Base-by-base conservation (phyloP, 257 asterid genomes). In the Avicennia marina region DNA sequence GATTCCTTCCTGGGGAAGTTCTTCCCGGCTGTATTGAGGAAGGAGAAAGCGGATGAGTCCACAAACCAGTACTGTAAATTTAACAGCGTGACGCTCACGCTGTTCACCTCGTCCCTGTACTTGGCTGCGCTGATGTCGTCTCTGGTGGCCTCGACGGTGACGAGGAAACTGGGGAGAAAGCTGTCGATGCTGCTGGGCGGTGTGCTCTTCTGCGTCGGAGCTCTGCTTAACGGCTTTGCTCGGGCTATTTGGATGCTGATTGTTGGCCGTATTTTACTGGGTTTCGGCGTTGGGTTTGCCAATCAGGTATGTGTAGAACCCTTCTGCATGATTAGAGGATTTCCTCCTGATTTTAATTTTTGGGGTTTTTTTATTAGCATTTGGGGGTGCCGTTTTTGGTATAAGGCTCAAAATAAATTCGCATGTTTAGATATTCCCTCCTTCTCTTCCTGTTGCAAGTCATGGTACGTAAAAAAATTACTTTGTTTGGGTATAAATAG, bases 281-380 rank as follows among this genome's bases (percentile, higher is more conserved):
- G 97, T 56, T 78, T 80, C 7, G 97, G 97, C 31, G 80, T 89
- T 25, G 97, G 97, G 12, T 89, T 89, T 11, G 94, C 97, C 42
- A 86, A 83, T 78, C 97, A 89, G 94, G 97, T 82, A 63, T 4
- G 1, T 27, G n/a, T 6, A 9, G 1, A 29, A 39, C 22, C 9
- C 2, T 18, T 25, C 2, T 16, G 7, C 36, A 20, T 36, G 29
- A 31, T 9, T 17, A 8, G 2, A 15, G 1, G 7, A n/a, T 25
- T 54, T 3, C 17, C 17, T 4, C n/a, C 7, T 48, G 11, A 20
- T 11, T 11, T 36, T 22, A 3, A 13, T 11, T 13, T 6, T 4
- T 11, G 1, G 0, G 6, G 22, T 42, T 16, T 29, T 29, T 29
- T 29, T 29, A 29, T 29, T 3, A 29, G n/a, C n/a, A n/a, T n/a